These are phyloP conservation scores for Chlamydomonas applanata DNA, from an alignment of 139 green algal genomes.

Conservation along the genomic window DNA sequence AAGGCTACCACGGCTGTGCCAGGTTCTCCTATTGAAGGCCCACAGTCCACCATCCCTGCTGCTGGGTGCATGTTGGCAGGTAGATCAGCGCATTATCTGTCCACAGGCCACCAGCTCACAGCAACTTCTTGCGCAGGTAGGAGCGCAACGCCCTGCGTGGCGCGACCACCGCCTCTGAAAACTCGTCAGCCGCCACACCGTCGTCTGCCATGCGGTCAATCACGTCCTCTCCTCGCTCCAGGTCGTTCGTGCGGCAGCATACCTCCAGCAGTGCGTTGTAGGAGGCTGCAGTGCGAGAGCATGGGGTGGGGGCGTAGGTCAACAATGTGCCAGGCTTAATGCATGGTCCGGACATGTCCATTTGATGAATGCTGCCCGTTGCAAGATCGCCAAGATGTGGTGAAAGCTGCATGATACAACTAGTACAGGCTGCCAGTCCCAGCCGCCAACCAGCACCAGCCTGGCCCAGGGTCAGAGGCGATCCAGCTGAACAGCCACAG, in stretches of 20 bases:
- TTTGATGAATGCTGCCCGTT: no score
- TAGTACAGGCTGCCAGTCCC: no score
- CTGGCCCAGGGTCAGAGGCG: no score
- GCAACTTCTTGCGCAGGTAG: slow-evolving; percentile 50
- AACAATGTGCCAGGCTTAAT: not conserved
- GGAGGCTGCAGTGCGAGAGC: slow-evolving; percentile 37
- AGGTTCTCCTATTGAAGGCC: no score
- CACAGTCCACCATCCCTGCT: no score
- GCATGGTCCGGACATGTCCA: not conserved
- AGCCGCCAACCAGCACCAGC: no score
- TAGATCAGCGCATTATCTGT: no score
- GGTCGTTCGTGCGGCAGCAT: slow-evolving; percentile 72
- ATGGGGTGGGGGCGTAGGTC: not conserved
- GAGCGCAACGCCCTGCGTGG: slow-evolving; percentile 41
- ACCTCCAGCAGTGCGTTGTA: slow-evolving; percentile 83
- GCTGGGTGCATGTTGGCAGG: no score
- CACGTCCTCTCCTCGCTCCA: slow-evolving; percentile 69
- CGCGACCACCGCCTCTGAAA: slow-evolving; percentile 61
- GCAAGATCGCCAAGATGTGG: no score
- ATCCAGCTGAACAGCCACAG: no score
- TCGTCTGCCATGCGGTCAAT: slow-evolving; percentile 72
- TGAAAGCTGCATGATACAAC: no score
- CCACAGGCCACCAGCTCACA: slow-evolving; percentile 19
- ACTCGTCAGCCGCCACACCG: slow-evolving; percentile 52
- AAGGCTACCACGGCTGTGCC: no score